Base-by-base conservation (phyloP, 1,284 basidiomycete genomes). In the Trametes polyzona region DNA sequence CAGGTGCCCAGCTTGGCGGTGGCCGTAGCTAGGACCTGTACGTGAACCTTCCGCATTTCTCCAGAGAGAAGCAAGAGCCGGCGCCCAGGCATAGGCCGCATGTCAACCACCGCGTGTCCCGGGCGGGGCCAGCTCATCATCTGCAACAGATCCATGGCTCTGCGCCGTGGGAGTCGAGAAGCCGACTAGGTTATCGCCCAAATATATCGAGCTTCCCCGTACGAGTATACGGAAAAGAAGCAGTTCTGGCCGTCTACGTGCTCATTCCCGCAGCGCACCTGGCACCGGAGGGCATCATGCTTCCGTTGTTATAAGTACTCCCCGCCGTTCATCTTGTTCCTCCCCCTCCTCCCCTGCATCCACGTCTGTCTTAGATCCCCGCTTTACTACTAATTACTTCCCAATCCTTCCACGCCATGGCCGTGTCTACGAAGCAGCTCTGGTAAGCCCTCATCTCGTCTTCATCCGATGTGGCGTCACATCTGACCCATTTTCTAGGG, bases 391-490 rank as follows among this genome's bases (percentile, higher is more conserved):
- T 63, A 59, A 63, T 63, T 33, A 50, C 74, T 73, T 67, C 71
- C 67, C 86, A 86, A 84, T 79, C 83, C 65, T 71, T 78, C 67
- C 78, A 79, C 74, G 76, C 78, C 67, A 71, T 78, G 76, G 79
- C 73, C 58, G 83, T 83, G 74, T 75, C 76, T 55, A 83, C 75
- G 70, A 82, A 86, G 69, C 80, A 83, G 69, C 74, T 83, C 64
- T 87, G 85, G 85, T 86, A 57, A 71, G 79, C 76, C 47, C 37
- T 43, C 29, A 39, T 39, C 44, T 32, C 16, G 35, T n/a, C 19
- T 30, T 42, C 24, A 27, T 40, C 59, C 55, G 12, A 33, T 33
- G 17, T 58, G 21, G 29, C 35, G 50, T 29, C 40, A 47, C 41
- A 56, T 32, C 37, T 40, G 24, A 51, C 47, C 50, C 29, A 56